Base-by-base conservation (phyloP, 2,329 filamentous ascomycete species). In the Gremmenia infestans region DNA sequence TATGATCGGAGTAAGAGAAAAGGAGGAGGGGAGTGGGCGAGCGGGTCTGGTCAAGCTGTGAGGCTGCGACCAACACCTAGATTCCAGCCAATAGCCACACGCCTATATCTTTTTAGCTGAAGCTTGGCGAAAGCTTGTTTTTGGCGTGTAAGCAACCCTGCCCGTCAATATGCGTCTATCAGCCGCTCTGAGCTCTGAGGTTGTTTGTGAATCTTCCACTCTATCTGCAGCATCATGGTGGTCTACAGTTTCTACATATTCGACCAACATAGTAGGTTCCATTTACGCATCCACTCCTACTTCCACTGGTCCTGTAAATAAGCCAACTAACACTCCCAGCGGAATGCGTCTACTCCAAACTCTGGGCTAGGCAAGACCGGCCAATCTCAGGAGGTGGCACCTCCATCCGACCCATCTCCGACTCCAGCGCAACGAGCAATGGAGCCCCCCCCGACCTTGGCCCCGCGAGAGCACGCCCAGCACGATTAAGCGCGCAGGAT, bases 221-320 rank as follows among this genome's bases (percentile, higher is more conserved):
- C 11, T 11, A 19, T 45, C 45, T 25, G n/a, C 15, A 47, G 19
- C 45, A 28, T 35, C 54, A 77, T 99, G 94, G 86, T 88, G 59
- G 89, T 97, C 73, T 97, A 95, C 76, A 92, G 91, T 58, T 96
- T 99, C 76, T 96, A 96, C 80, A 97, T 99, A 71, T 99, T 99
- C 72, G 94, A 99, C 76, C 88, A 94, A 63, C 94, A 99, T 75
- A 96, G 94, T 97, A 81, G 70, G 82, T 36, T 25, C 37, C 40
- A 40, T 48, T 46, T 42, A 1, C 22, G 22, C 22, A 22, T 22
- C 22, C 22, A 22, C 22, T 22, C 22, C 25, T 40, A 35, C 19
- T 37, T 19, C 22, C 42, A 28, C n/a, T 23, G 17, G 37, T 23
- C 2, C 11, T 25, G 42, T 28, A 45, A 23, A 5, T 19, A 12